These are phyloP conservation scores for Corynespora cassiicola DNA, from an alignment of 2,329 filamentous ascomycete species.

Conservation along the genomic window DNA sequence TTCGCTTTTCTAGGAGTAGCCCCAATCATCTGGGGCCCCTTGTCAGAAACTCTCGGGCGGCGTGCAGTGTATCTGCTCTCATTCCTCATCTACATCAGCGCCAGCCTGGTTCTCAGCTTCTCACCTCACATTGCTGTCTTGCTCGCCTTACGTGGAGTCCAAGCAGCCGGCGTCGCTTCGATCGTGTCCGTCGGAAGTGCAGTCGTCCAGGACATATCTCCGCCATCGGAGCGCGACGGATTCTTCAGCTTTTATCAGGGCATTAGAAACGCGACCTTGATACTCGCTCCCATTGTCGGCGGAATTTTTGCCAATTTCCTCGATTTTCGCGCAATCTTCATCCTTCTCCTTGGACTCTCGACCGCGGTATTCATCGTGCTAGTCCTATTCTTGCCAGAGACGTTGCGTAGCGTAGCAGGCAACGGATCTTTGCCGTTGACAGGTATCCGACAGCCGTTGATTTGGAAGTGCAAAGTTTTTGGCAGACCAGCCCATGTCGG, in stretches of 20 bases:
- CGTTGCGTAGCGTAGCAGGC: slow-evolving; percentile 28
- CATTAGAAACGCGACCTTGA: slow-evolving; percentile 41
- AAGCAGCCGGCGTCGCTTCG: slow-evolving; percentile 57
- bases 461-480: slow-evolving; percentile 33
- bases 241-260: slow-evolving; percentile 51
- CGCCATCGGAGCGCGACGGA: slow-evolving; percentile 45
- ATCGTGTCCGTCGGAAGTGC: slow-evolving; percentile 56
- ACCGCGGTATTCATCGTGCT: slow-evolving; percentile 42
- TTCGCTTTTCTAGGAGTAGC: slow-evolving; percentile 56
- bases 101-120: slow-evolving; percentile 56
- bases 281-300: slow-evolving; percentile 29
- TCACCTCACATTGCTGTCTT: slow-evolving; percentile 52
- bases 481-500: slow-evolving; percentile 7
- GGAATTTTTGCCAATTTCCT: slow-evolving; percentile 31
- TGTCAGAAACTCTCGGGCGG: slow-evolving; percentile 57
- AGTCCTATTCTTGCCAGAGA: slow-evolving; percentile 50
- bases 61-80: slow-evolving; percentile 54
- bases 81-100: slow-evolving; percentile 55
- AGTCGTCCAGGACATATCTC: slow-evolving; percentile 50
- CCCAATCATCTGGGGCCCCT: slow-evolving; percentile 56
- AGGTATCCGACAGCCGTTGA: slow-evolving; percentile 49
- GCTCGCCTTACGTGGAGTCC: slow-evolving; percentile 55
- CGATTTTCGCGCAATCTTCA: slow-evolving; percentile 54
- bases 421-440: slow-evolving; percentile 39
- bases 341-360: slow-evolving; percentile 59